phyloP scores from a whole-genome alignment of 257 asterid genomes.

The Solanum corneliomulleri region DNA sequence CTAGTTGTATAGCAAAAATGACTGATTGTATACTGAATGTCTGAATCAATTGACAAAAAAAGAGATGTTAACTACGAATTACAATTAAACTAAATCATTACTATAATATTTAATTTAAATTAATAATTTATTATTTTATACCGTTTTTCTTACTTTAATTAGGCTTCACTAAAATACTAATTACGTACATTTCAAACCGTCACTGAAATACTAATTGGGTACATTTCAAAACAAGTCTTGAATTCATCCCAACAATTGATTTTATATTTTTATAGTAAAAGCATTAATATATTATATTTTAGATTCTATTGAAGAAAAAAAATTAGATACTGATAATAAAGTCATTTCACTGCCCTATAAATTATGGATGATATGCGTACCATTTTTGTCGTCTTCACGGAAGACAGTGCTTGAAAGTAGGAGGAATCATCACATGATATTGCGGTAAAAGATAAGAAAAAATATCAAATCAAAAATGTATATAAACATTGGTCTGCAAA shows the following conservation, averaged over 20 bases:
- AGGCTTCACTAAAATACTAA: no score
- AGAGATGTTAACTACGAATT: no score
- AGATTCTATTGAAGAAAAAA: not conserved
- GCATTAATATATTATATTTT: not conserved
- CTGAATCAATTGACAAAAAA: no score
- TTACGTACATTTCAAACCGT: no score
- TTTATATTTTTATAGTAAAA: not conserved
- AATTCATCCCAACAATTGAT: not conserved
- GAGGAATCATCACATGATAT: not conserved
- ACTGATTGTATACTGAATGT: no score
- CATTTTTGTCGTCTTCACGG: not conserved
- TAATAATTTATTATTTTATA: no score
- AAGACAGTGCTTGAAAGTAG: not conserved
- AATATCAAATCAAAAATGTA: not conserved
- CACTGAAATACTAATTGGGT: not conserved
- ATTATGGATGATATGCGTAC: not conserved
- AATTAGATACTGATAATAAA: not conserved
- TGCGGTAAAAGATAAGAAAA: not conserved
- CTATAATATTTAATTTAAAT: no score
- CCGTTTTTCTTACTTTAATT: no score
- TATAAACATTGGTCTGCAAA: no score
- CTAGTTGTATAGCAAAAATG: no score
- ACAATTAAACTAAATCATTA: no score
- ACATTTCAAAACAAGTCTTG: not conserved
- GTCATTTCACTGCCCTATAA: not conserved